phyloP scores from a whole-genome alignment of 225 moss, liverwort and hornwort species.

The Antitrichia curtipendula region DNA sequence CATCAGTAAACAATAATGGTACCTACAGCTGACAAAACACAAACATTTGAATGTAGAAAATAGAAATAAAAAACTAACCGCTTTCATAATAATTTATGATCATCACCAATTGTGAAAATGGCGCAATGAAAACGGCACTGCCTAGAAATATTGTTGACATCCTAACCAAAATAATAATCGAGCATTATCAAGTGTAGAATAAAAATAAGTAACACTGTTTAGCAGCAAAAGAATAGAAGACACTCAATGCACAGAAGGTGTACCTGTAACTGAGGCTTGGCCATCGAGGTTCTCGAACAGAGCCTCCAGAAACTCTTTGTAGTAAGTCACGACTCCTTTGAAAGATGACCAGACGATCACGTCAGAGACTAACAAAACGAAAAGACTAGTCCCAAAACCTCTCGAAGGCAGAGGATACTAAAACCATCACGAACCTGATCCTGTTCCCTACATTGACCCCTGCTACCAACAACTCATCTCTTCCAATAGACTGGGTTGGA shows the following conservation, averaged over 20 bases:
- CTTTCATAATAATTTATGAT: not conserved
- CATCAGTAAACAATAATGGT: not conserved
- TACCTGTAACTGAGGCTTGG: constrained; percentile 45
- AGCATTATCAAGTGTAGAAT: not conserved
- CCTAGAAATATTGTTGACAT: not conserved
- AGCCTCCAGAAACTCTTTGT: constrained; percentile 40
- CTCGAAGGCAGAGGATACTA: not conserved
- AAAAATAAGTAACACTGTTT: not conserved
- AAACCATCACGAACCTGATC: not conserved
- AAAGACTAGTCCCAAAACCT: not conserved
- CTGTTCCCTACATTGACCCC: not conserved
- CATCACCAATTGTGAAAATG: not conserved
- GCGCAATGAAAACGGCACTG: not conserved
- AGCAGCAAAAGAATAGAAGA: not conserved
- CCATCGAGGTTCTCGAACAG: constrained; percentile 29
- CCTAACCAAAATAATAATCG: not conserved
- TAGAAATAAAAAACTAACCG: not conserved
- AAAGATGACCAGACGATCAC: not conserved
- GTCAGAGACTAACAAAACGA: not conserved
- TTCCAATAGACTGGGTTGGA: not conserved
- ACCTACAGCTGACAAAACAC: not conserved
- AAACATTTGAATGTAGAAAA: not conserved
- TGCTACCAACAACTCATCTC: not conserved
- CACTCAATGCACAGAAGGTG: not conserved
- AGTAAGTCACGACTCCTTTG: constrained; percentile 46